Percentiles rank a stretch among this genome's conserved stretches.
Conservation (phyloP, 441 rosid species). For the Eutrema salsugineum region DNA sequence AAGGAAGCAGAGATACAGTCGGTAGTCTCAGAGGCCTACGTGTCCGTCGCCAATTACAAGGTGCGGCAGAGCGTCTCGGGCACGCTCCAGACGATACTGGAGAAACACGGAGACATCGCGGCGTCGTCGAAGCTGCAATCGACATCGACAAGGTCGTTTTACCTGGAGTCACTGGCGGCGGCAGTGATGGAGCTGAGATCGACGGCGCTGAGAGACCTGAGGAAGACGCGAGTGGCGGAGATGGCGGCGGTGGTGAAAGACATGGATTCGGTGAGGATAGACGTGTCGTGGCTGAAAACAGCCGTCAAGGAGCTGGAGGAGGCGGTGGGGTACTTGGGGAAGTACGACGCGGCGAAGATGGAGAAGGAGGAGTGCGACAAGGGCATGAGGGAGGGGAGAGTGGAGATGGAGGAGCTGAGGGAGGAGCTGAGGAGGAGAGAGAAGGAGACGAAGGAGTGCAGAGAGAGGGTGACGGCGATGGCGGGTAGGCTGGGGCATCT, state of each 20-base stretch:
- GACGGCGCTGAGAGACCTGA: slow-evolving; percentile 40
- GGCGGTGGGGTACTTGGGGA: slow-evolving; percentile 38
- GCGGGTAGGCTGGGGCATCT: slow-evolving; percentile 27
- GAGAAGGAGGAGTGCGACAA: slow-evolving; percentile 37
- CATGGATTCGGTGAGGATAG: slow-evolving; percentile 56
- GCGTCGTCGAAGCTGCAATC: slow-evolving; percentile 56
- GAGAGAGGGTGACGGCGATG: slow-evolving; percentile 32
- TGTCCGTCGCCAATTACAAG: slow-evolving; percentile 52
- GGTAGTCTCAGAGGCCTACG: slow-evolving; percentile 54
- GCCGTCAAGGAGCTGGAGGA: slow-evolving; percentile 44
- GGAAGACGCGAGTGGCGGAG: slow-evolving; percentile 53
- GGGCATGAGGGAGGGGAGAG: slow-evolving; percentile 35
- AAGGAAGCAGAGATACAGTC: slow-evolving; percentile 43
- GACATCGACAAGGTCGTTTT: slow-evolving; percentile 51
- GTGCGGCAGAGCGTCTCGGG: slow-evolving; percentile 45
- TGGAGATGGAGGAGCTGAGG: slow-evolving; percentile 43
- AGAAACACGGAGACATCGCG: slow-evolving; percentile 71
- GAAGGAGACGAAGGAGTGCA: slow-evolving; percentile 30
- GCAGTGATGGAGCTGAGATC: slow-evolving; percentile 66
- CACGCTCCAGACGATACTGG: slow-evolving; percentile 42
- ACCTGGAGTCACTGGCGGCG: slow-evolving; percentile 61
- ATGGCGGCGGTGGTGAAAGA: slow-evolving; percentile 63
- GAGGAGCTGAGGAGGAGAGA: slow-evolving; percentile 43
- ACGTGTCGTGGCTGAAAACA: slow-evolving; percentile 56
- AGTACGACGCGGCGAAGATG: slow-evolving; percentile 34